Conservation (phyloP, 257 asterid genomes). For the Capsicum rhomboideum region DNA sequence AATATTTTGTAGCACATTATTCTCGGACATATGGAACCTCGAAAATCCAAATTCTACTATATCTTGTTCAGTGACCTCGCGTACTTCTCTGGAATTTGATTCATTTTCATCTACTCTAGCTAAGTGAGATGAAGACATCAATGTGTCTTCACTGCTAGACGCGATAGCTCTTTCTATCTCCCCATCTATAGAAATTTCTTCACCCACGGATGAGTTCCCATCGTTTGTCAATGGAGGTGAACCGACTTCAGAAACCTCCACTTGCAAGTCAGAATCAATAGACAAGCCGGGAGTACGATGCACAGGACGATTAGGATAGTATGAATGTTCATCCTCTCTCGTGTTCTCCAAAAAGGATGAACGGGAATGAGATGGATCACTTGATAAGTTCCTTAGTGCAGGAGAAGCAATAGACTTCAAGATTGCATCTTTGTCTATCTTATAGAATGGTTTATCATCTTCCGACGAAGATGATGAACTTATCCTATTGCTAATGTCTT, state of each 20-base stretch:
- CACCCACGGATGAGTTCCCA: conserved; percentile 40
- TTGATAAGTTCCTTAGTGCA: conserved; percentile 26
- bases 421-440: conserved; percentile 63
- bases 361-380: conserved; percentile 1
- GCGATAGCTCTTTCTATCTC: conserved; percentile 21
- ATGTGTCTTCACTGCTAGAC: conserved; percentile 18
- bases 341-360: conserved; percentile 19
- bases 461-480: conserved; percentile 49
- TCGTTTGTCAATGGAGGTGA: conserved; percentile 53
- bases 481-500: conserved; percentile 9
- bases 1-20: background rate
- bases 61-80: conserved; percentile 22
- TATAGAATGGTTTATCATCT: conserved; percentile 35
- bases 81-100: conserved; percentile 23
- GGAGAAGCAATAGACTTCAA: conserved; percentile 57
- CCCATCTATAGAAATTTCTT: conserved; percentile 25
- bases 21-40: conserved; percentile 16
- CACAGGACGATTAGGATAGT: conserved; percentile 14
- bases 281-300: conserved; percentile 46
- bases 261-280: conserved; percentile 89
- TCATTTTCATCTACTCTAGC: conserved; percentile 27
- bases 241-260: conserved; percentile 72
- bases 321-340: conserved; percentile 24
- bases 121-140: conserved; percentile 21
- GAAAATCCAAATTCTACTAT: conserved; percentile 20